phyloP scores from a whole-genome alignment of 257 asterid species.

The Schizonepeta tenuifolia region DNA sequence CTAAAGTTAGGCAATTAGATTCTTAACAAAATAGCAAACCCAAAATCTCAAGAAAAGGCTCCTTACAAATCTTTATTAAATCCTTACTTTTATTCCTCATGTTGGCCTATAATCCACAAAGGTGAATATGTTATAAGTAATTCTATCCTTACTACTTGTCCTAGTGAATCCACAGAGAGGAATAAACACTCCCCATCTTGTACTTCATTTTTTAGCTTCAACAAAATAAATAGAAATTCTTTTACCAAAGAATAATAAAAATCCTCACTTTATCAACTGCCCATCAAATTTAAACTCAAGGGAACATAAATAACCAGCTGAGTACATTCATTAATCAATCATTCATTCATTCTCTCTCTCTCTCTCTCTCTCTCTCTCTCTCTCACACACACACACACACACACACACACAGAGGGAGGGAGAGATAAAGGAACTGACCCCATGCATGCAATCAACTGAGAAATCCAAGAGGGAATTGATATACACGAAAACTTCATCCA shows the following conservation, averaged over 20 bases:
- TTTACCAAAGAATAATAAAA: slow-evolving; percentile 9
- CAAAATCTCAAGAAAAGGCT: slow-evolving; percentile 31
- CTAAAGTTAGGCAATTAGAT: slow-evolving; percentile 35
- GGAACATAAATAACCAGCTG: slow-evolving; percentile 13
- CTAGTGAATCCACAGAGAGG: not conserved
- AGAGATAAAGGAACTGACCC: slow-evolving; percentile 66
- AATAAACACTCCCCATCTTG: not conserved
- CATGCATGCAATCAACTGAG: slow-evolving; percentile 74
- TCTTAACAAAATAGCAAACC: slow-evolving; percentile 21
- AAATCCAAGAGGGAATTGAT: slow-evolving; percentile 57
- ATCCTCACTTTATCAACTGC: slow-evolving; percentile 25
- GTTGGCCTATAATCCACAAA: slow-evolving; percentile 29
- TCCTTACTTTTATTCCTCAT: slow-evolving; percentile 28
- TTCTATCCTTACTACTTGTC: not conserved
- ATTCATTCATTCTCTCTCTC: slow-evolving; percentile 21
- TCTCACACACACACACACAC: slow-evolving; percentile 15
- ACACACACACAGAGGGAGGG: not conserved
- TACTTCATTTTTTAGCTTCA: not conserved
- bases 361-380: slow-evolving; percentile 1
- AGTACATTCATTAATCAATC: slow-evolving; percentile 26
- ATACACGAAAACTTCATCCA: slow-evolving; percentile 51
- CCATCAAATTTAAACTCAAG: slow-evolving; percentile 8
- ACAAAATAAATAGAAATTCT: not conserved
- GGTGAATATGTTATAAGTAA: slow-evolving; percentile 5
- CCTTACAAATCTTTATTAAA: slow-evolving; percentile 10